Percentiles rank a stretch among this genome's conserved stretches.
These are phyloP conservation scores for Aureobasidium mangrovei DNA, from an alignment of 2,329 filamentous ascomycete genomes.

Conservation along the genomic window DNA sequence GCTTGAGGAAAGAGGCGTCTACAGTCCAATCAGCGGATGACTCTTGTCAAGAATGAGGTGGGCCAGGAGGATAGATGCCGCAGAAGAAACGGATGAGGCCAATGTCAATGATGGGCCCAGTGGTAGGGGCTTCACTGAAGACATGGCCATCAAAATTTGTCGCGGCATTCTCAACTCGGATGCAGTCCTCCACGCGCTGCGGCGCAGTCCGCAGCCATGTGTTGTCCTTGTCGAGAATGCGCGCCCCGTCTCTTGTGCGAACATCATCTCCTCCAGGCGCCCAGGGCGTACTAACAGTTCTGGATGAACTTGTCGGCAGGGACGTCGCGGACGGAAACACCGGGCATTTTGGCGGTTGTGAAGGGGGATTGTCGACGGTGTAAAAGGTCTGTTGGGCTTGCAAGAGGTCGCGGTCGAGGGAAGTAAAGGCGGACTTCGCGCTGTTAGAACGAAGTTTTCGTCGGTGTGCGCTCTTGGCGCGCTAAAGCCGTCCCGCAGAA, in stretches of 20 bases:
- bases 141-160: too few relatives aligned
- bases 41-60: background rate
- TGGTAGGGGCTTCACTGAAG: too few relatives aligned
- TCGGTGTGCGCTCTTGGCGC: too few relatives aligned
- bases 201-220: too few relatives aligned
- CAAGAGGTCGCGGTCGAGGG: slow-evolving; percentile 4
- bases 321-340: slow-evolving; percentile 48
- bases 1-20: slow-evolving; percentile 75
- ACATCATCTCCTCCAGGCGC: background rate
- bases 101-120: too few relatives aligned
- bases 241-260: slow-evolving; percentile 6
- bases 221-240: background rate
- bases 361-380: slow-evolving; percentile 14
- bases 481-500: too few relatives aligned
- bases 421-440: background rate
- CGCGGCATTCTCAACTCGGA: too few relatives aligned
- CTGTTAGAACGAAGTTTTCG: too few relatives aligned
- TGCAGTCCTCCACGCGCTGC: too few relatives aligned
- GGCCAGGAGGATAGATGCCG: background rate
- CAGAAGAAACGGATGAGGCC: background rate
- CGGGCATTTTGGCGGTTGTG: slow-evolving; percentile 64
- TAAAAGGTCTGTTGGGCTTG: slow-evolving; percentile 6
- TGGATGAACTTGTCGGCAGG: slow-evolving; percentile 77
- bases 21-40: background rate
- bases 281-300: slow-evolving; percentile 45